phyloP scores from a whole-genome alignment of 2,329 filamentous ascomycete species.

The Pseudocercospora fuligena region DNA sequence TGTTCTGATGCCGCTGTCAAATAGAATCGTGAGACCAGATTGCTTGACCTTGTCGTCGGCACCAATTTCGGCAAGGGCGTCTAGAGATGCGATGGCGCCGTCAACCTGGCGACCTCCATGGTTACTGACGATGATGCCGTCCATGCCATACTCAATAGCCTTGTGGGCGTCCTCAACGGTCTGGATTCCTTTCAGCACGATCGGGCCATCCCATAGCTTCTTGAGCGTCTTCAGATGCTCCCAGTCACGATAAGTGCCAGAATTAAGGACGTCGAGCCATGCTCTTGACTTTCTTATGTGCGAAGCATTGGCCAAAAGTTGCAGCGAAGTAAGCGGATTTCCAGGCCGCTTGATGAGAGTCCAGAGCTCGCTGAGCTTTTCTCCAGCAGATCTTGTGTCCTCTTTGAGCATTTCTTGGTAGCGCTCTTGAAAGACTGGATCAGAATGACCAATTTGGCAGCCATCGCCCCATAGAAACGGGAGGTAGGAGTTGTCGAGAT shows the following conservation, averaged over 20 bases:
- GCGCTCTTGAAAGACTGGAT: constrained; percentile 63
- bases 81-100: constrained; percentile 56
- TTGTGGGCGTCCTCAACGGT: constrained; percentile 55
- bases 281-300: constrained; percentile 44
- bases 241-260: constrained; percentile 54
- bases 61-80: constrained; percentile 65
- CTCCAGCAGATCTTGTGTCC: constrained; percentile 38
- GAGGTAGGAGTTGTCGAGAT: constrained; percentile 33
- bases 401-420: constrained; percentile 48
- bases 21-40: constrained; percentile 49
- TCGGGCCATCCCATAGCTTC: constrained; percentile 67
- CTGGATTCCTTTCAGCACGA: constrained; percentile 66
- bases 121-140: constrained; percentile 60
- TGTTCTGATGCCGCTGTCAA: constrained; percentile 58
- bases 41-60: constrained; percentile 60
- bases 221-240: constrained; percentile 63
- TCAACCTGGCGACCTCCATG: constrained; percentile 59
- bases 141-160: constrained; percentile 52
- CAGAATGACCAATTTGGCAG: constrained; percentile 57
- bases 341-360: constrained; percentile 44
- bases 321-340: constrained; percentile 39
- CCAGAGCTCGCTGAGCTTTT: constrained; percentile 46
- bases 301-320: constrained; percentile 41
- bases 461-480: constrained; percentile 52
- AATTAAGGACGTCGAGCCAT: constrained; percentile 43